These are phyloP conservation scores for Metschnikowia proteae DNA, from an alignment of 805 yeast species.

Conservation along the genomic window DNA sequence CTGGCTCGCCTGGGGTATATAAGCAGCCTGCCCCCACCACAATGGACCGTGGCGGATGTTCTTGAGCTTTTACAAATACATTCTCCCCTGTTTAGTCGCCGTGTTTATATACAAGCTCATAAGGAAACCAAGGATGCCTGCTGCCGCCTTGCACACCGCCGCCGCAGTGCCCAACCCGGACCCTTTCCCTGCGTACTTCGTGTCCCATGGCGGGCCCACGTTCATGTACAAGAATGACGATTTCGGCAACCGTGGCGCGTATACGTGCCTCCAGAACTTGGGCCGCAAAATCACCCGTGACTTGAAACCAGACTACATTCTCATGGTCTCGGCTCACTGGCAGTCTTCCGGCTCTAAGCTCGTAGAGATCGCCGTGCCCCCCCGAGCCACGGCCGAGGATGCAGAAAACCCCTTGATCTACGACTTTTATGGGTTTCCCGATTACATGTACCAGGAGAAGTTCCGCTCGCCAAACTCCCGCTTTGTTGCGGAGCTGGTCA, in stretches of 20 bases:
- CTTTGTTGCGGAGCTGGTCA: conserved; percentile 43
- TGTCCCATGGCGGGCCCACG: conserved; percentile 85
- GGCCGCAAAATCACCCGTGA: conserved; percentile 49
- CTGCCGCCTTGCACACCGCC: no score
- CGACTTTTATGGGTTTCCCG: conserved; percentile 74
- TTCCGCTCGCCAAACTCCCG: conserved; percentile 51
- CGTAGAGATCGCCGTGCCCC: conserved; percentile 50
- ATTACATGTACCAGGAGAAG: conserved; percentile 55
- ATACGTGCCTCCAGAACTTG: conserved; percentile 42
- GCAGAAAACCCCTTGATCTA: conserved; percentile 54
- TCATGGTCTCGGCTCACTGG: conserved; percentile 79
- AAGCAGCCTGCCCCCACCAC: background rate
- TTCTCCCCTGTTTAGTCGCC: background rate
- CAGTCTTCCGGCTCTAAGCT: conserved; percentile 42
- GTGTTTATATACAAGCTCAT: background rate
- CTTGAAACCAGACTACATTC: conserved; percentile 60
- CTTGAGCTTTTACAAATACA: background rate
- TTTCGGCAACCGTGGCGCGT: conserved; percentile 62
- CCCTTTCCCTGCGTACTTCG: conserved; percentile 57
- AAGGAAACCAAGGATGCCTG: background rate
- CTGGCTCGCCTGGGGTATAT: background rate
- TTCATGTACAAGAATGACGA: conserved; percentile 55
- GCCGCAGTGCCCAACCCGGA: conserved; percentile 4
- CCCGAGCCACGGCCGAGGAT: conserved; percentile 23
- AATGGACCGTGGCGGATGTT: background rate